A percentile compares a stretch with the other conserved stretches of the same genome.
These are phyloP conservation scores for Calocybe cyanea DNA, from an alignment of 768 basidiomycete species.

Conservation along the genomic window DNA sequence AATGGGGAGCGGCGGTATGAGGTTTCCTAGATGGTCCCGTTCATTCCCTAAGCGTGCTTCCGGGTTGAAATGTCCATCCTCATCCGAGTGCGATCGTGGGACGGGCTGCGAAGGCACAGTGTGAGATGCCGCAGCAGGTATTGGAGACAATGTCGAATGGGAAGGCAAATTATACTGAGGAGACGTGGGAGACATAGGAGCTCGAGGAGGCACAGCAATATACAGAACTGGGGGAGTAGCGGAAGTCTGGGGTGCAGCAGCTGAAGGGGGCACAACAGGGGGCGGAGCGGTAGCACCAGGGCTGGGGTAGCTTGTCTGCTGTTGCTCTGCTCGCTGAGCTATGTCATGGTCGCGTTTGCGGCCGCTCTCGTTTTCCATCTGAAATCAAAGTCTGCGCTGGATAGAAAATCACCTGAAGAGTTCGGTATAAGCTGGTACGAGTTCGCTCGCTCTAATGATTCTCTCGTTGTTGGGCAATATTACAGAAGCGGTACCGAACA, in stretches of 20 bases:
- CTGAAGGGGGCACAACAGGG: neutral
- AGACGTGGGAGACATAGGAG: too few relatives aligned
- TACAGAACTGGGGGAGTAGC: too few relatives aligned
- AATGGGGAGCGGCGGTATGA: conserved; percentile 15
- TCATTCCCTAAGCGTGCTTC: too few relatives aligned
- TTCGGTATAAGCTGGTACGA: too few relatives aligned
- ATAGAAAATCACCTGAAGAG: neutral
- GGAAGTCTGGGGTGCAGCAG: conserved; percentile 1
- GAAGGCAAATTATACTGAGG: too few relatives aligned
- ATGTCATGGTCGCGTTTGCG: conserved; percentile 6
- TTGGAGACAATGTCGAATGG: too few relatives aligned
- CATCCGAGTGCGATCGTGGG: too few relatives aligned
- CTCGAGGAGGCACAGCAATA: neutral
- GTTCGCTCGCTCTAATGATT: too few relatives aligned
- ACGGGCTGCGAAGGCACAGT: too few relatives aligned
- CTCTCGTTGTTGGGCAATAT: neutral
- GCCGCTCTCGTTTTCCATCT: conserved; percentile 9
- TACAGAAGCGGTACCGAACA: conserved; percentile 2
- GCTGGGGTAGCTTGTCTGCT: neutral
- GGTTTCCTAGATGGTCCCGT: too few relatives aligned
- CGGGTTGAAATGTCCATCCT: too few relatives aligned
- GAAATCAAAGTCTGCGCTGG: neutral
- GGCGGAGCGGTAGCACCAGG: neutral
- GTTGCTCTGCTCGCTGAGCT: conserved; percentile 1
- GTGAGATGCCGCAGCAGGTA: too few relatives aligned